phyloP scores from a whole-genome alignment of 75 land plant genomes.

The Azolla pinnata region DNA sequence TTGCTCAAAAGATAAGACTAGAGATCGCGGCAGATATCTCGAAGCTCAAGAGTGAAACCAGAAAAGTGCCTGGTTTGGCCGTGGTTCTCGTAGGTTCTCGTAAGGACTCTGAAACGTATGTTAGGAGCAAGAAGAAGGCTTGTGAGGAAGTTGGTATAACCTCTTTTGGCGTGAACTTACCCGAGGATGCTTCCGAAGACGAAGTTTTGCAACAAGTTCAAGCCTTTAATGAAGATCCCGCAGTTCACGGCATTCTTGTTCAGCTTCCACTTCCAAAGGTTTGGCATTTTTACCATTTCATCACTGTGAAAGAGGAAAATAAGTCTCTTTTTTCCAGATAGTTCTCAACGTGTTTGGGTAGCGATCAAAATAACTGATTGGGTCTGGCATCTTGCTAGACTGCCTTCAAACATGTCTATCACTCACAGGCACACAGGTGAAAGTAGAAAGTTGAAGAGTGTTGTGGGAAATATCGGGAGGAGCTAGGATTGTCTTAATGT shows the following conservation, averaged over 20 bases:
- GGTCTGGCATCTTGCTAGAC: too few relatives aligned
- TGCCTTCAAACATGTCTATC: too few relatives aligned
- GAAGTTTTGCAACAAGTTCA: constrained; percentile 52
- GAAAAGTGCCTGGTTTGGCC: constrained; percentile 65
- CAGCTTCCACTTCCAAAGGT: constrained; percentile 83
- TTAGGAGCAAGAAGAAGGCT: constrained; percentile 65
- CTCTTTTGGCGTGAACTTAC: constrained; percentile 47
- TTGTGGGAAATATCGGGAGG: too few relatives aligned
- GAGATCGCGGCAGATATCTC: constrained; percentile 47
- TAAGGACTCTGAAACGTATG: constrained; percentile 78
- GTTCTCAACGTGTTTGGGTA: too few relatives aligned
- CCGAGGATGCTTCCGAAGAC: constrained; percentile 51
- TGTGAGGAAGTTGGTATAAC: constrained; percentile 69
- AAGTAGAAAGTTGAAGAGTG: too few relatives aligned
- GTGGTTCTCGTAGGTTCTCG: constrained; percentile 66
- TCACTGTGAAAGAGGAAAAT: too few relatives aligned
- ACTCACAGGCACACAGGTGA: too few relatives aligned
- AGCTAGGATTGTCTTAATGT: too few relatives aligned
- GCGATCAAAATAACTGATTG: too few relatives aligned
- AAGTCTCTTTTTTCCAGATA: too few relatives aligned
- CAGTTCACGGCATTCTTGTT: constrained; percentile 81
- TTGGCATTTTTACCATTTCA: constrained; percentile 7
- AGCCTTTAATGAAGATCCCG: constrained; percentile 49
- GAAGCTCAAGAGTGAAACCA: constrained; percentile 43
- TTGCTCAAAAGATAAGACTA: constrained; percentile 50